A percentile compares a stretch with the other conserved stretches of the same genome.
These are phyloP conservation scores for Cynanchum wilfordii DNA, from an alignment of 257 asterid species.

Conservation along the genomic window DNA sequence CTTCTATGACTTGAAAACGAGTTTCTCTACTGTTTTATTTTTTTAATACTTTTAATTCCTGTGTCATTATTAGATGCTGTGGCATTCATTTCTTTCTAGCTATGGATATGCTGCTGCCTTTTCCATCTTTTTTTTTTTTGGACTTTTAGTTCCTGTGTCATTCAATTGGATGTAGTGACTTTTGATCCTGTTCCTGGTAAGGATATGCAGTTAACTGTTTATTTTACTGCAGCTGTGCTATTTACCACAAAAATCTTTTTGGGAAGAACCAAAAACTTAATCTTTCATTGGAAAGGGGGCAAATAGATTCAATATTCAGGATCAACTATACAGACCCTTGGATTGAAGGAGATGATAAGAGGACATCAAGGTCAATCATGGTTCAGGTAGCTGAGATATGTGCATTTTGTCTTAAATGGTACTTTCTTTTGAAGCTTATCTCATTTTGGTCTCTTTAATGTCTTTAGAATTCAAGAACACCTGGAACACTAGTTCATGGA, in stretches of 20 bases:
- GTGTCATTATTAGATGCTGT: conserved; percentile 4
- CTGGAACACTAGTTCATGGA: conserved; percentile 93
- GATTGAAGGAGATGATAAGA: conserved; percentile 97
- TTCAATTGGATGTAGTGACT: conserved; percentile 4
- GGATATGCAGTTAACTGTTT: conserved; percentile 15
- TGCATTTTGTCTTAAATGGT: conserved; percentile 6
- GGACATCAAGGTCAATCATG: conserved; percentile 94
- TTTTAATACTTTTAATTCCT: not conserved
- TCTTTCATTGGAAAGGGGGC: conserved; percentile 92
- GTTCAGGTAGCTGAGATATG: conserved; percentile 54
- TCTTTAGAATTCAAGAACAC: conserved; percentile 91
- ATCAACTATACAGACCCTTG: conserved; percentile 92
- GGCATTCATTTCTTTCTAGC: not conserved
- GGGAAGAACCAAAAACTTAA: conserved; percentile 97
- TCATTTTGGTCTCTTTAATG: conserved; percentile 13
- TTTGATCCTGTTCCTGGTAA: not conserved
- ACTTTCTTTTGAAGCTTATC: conserved; percentile 12
- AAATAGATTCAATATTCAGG: conserved; percentile 85
- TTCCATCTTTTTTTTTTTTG: not conserved
- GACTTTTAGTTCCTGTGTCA: not conserved
- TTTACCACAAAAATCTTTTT: conserved; percentile 83
- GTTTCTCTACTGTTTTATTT: not conserved
- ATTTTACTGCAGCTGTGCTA: conserved; percentile 70
- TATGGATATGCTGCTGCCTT: not conserved
- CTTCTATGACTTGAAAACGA: not conserved